Evolutionary conservation across 2,329 filamentous ascomycete species (phyloP), one percentile per base, ranked within the genome.

Genomic region (Clonostachys chloroleuca): DNA sequence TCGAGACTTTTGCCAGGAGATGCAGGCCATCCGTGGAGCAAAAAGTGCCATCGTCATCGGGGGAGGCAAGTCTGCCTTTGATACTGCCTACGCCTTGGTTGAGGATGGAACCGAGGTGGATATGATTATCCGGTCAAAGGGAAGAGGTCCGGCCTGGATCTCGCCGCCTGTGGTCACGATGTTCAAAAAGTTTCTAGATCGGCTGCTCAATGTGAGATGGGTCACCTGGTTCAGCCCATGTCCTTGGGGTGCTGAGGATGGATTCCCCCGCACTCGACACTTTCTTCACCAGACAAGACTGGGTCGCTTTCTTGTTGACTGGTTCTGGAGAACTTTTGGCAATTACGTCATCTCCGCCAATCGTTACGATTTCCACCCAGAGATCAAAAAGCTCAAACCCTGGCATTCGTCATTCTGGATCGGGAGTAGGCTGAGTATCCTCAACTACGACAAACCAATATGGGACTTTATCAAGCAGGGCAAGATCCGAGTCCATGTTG

Each of bases 141-240:
- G 79, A 2, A 70, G 74, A 37, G 80, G 81, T 0, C 80, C 81
- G 0, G 67, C 72, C 0, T 84, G 66, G 67, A 69, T 84, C 53
- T 63, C 75, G 2, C 75, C 77, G 1, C 61, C 73, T 1, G 78
- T 78, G 47, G 80, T 86, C n/a, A 85, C 82, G 0, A 81, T 81
- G 0, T 58, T 84, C 40, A 81, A 80, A 59, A 73, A 71, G 42
- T 75, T 75, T 62, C 63, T 86, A 1, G 83, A 87, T 56, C 77
- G 81, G 52, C 65, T 87, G 0, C 46, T 64, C 0, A 54, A 54
- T n/a, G 56, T 77, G 1, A 75, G 84, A 0, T 74, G 82, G 51
- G 64, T 87, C 51, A 81, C 76, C 1, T 86, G 81, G 77, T 77
- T 88, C 57, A 79, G 73, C 16, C 84, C 85, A 0, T 86, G 83